phyloP scores from a whole-genome alignment of 129 eudicot species.

The Silybum marianum region DNA sequence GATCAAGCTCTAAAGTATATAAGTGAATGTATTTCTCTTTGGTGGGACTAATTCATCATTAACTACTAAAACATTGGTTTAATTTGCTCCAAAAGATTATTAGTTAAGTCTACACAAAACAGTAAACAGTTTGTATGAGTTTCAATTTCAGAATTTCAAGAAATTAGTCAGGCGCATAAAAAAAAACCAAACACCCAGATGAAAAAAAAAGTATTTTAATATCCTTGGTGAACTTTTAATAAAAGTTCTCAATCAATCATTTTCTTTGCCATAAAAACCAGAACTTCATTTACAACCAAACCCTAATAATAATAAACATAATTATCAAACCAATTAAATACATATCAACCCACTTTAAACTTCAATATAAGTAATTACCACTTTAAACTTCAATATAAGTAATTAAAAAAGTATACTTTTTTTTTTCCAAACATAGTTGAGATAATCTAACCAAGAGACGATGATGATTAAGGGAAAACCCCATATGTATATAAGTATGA shows the following conservation, averaged over 20 bases:
- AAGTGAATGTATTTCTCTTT: background rate
- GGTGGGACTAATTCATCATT: background rate
- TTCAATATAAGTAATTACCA: background rate
- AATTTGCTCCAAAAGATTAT: background rate
- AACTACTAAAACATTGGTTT: background rate
- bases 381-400: background rate
- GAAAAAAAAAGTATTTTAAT: no score
- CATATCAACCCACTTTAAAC: background rate
- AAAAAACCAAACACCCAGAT: no score
- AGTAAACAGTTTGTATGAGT: background rate
- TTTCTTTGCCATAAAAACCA: background rate
- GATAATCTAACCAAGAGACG: background rate
- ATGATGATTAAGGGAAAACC: constrained; percentile 8
- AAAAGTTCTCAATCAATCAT: background rate
- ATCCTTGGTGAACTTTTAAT: background rate
- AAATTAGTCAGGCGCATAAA: no score
- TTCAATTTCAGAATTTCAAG: background rate
- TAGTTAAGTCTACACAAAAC: no score
- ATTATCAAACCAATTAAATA: background rate
- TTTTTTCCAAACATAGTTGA: background rate
- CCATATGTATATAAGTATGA: constrained; percentile 12
- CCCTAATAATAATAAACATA: background rate
- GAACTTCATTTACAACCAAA: background rate
- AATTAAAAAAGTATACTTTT: background rate
- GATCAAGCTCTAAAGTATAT: no score